These are phyloP conservation scores for Eleusine indica DNA, from an alignment of 176 grass and related monocot genomes.

Conservation along the genomic window DNA sequence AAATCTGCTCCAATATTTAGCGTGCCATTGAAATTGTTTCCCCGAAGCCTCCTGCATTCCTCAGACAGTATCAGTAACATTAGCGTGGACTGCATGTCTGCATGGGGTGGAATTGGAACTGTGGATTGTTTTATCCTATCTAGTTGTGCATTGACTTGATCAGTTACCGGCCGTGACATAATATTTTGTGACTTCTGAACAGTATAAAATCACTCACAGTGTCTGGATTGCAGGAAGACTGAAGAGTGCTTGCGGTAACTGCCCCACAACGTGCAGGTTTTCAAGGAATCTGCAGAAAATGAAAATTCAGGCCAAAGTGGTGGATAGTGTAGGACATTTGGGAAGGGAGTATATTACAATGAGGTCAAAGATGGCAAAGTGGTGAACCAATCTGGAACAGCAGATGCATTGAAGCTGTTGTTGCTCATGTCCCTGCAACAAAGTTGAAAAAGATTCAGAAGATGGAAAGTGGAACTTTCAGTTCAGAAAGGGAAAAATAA, in stretches of 20 bases:
- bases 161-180: not conserved
- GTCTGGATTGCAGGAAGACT: slow-evolving; percentile 65
- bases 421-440: slow-evolving; percentile 81
- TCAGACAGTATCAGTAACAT: not conserved
- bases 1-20: slow-evolving; percentile 52
- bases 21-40: slow-evolving; percentile 74
- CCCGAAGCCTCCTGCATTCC: slow-evolving; percentile 56
- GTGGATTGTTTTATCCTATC: not conserved
- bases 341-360: slow-evolving; percentile 42
- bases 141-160: not conserved
- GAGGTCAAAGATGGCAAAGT: slow-evolving; percentile 68
- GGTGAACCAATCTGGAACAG: slow-evolving; percentile 71
- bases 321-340: not conserved
- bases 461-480: not conserved
- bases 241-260: slow-evolving; percentile 63
- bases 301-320: slow-evolving; percentile 24
- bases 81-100: not conserved
- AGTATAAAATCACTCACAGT: slow-evolving; percentile 55
- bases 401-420: slow-evolving; percentile 68
- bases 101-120: not conserved
- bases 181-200: not conserved
- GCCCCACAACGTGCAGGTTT: slow-evolving; percentile 46
- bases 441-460: not conserved
- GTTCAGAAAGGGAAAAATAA: slow-evolving; percentile 11
- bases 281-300: slow-evolving; percentile 63